These are phyloP conservation scores for Salix dunnii DNA, from an alignment of 345 rosid genomes.

Conservation along the genomic window DNA sequence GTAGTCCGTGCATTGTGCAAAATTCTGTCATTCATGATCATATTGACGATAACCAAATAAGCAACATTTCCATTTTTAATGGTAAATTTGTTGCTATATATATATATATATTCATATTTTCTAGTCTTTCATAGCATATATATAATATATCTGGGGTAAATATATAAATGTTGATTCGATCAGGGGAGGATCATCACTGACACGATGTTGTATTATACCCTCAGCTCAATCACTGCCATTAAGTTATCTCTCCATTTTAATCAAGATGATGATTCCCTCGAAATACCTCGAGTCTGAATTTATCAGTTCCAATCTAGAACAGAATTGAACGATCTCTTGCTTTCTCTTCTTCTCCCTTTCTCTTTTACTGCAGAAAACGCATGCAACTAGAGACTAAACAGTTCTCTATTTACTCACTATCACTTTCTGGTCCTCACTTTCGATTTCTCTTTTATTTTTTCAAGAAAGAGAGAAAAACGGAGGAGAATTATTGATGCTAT, in stretches of 20 bases:
- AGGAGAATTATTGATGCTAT: background rate
- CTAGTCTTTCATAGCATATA: too few species aligned
- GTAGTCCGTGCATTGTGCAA: constrained; percentile 30
- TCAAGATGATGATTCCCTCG: background rate
- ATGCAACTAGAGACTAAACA: background rate
- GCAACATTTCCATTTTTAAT: background rate
- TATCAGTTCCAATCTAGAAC: background rate
- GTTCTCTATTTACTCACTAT: background rate
- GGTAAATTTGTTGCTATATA: background rate
- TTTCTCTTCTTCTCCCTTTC: background rate
- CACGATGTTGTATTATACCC: background rate
- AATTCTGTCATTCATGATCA: background rate
- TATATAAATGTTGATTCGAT: background rate
- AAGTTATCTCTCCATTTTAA: background rate
- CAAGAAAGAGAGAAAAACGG: background rate
- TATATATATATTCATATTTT: too few species aligned
- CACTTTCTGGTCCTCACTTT: background rate
- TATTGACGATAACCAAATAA: background rate
- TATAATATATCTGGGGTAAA: background rate
- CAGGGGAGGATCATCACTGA: background rate
- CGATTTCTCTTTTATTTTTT: background rate
- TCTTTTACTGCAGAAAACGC: background rate
- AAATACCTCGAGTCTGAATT: too few species aligned
- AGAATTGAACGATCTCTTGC: background rate
- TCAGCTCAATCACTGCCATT: background rate